Conservation (phyloP, 2,329 filamentous ascomycete species). For the Aureobasidium vineae region DNA sequence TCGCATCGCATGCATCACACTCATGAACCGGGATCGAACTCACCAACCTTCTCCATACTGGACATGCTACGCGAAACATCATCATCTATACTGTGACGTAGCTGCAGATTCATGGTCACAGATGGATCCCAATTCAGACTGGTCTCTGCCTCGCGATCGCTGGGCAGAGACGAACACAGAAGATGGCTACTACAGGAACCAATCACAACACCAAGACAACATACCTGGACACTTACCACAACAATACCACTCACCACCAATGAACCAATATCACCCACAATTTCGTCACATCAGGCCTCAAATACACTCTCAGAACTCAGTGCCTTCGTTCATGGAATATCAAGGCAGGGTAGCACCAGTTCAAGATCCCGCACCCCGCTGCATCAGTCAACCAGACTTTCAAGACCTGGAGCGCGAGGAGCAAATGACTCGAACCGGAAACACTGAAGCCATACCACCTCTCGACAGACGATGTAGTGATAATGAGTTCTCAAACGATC, state of each 20-base stretch:
- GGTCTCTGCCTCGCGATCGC: slow-evolving; percentile 15
- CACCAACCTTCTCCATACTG: slow-evolving; percentile 11
- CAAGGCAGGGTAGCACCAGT: slow-evolving; percentile 20
- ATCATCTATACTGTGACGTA: slow-evolving; percentile 18
- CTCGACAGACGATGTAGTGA: slow-evolving; percentile 3
- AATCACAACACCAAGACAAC: neutral
- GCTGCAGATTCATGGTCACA: slow-evolving; percentile 11
- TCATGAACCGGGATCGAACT: slow-evolving; percentile 7
- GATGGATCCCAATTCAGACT: slow-evolving; percentile 11
- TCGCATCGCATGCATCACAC: slow-evolving; percentile 3
- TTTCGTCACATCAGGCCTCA: slow-evolving; percentile 2
- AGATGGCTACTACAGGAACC: neutral
- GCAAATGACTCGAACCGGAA: neutral
- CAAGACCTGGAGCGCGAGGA: neutral
- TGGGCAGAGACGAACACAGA: slow-evolving; percentile 9
- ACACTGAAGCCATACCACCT: neutral
- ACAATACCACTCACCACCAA: neutral
- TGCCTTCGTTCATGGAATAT: slow-evolving; percentile 18
- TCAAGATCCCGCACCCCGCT: slow-evolving; percentile 2
- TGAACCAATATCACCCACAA: slow-evolving; percentile 3
- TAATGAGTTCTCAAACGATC: slow-evolving; percentile 32
- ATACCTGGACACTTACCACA: neutral
- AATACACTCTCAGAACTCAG: slow-evolving; percentile 10
- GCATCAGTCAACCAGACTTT: slow-evolving; percentile 16
- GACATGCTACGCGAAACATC: slow-evolving; percentile 13